Evolutionary conservation across 805 yeast species (phyloP).

Genomic region (Kazachstania kunashirensis): DNA sequence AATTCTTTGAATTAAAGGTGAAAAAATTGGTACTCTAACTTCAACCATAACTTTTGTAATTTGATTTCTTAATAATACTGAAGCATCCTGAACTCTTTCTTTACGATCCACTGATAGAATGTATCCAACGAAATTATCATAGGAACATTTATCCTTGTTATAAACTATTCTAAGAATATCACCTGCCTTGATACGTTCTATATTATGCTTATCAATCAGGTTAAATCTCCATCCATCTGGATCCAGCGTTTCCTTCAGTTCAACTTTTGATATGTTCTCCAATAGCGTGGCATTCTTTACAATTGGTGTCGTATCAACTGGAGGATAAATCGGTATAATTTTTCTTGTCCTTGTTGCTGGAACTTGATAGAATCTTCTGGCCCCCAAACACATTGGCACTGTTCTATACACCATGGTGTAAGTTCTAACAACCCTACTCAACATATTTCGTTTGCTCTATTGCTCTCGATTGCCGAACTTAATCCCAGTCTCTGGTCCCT

Average conservation of each 20-base stretch:
- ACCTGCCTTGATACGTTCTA: constrained; percentile 58
- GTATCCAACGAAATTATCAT: constrained; percentile 67
- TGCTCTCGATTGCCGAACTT: too few relatives aligned
- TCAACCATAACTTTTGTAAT: constrained; percentile 80
- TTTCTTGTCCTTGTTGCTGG: constrained; percentile 14
- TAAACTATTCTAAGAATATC: constrained; percentile 73
- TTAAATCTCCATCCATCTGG: constrained; percentile 59
- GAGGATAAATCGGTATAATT: constrained; percentile 26
- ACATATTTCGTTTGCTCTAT: background rate
- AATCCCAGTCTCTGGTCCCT: too few relatives aligned
- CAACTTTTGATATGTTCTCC: constrained; percentile 22
- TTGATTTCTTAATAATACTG: constrained; percentile 74
- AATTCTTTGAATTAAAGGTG: constrained; percentile 66
- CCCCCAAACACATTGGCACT: background rate
- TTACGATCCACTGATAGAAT: constrained; percentile 67
- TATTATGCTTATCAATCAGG: constrained; percentile 38
- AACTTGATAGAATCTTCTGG: constrained; percentile 12
- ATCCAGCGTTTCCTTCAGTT: constrained; percentile 53
- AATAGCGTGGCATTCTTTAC: constrained; percentile 5
- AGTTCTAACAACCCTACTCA: background rate
- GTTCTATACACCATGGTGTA: background rate
- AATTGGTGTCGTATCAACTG: constrained; percentile 9
- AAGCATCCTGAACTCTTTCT: constrained; percentile 50
- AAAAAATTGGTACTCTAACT: constrained; percentile 66
- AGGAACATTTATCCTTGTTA: constrained; percentile 41